A percentile compares a stretch with the other conserved stretches of the same genome.
These are phyloP conservation scores for Castanopsis chinensis DNA, from an alignment of 306 rosid genomes.

Conservation along the genomic window DNA sequence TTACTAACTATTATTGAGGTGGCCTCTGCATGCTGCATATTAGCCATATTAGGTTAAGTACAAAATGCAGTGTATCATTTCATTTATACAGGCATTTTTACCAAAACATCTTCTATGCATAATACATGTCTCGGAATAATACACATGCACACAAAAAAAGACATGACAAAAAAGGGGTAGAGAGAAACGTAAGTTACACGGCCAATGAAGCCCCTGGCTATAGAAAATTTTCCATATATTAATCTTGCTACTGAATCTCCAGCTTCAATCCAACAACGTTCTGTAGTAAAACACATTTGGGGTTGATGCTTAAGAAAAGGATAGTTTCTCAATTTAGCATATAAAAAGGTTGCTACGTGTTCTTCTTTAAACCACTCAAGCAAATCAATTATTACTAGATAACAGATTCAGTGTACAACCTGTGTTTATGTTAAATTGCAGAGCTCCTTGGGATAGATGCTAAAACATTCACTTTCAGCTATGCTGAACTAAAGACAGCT, in stretches of 20 bases:
- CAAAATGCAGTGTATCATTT: not conserved
- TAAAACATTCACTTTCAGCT: no score
- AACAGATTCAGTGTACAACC: not conserved
- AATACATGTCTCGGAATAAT: not conserved
- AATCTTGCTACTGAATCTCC: not conserved
- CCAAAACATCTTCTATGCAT: not conserved
- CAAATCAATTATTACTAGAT: not conserved
- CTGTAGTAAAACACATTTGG: not conserved
- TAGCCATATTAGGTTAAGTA: not conserved
- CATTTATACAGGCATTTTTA: not conserved
- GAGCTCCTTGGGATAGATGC: constrained; percentile 30
- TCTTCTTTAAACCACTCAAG: not conserved
- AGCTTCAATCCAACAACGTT: not conserved
- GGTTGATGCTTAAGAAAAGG: not conserved
- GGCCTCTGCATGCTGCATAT: not conserved
- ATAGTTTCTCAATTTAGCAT: not conserved
- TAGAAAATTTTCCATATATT: no score
- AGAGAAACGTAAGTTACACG: no score
- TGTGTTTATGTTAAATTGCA: constrained; percentile 34
- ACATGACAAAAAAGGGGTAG: no score
- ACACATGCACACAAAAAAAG: not conserved
- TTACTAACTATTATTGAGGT: not conserved
- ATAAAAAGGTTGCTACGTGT: not conserved
- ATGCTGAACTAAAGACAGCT: no score
- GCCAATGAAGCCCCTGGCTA: no score